Percentiles rank a stretch among this genome's conserved stretches.
These are phyloP conservation scores for Paramecium tetraurelia DNA, from an alignment of 73 alveolate genomes.

Conservation along the genomic window DNA sequence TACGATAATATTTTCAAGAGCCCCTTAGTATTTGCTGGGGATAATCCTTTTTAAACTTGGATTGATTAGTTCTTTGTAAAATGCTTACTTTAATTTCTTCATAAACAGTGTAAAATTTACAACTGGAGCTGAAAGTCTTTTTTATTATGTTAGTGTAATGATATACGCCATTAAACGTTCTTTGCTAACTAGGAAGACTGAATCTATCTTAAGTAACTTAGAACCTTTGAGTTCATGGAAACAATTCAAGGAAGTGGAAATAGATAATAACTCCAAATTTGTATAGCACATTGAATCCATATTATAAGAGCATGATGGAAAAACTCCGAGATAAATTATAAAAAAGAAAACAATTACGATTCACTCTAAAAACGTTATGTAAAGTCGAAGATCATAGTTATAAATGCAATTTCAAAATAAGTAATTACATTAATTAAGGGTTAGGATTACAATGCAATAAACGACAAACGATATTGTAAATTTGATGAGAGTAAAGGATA, in stretches of 20 bases:
- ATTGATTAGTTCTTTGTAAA: neutral
- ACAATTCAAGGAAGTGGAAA: neutral
- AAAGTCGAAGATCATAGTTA: neutral
- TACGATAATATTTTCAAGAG: conserved; percentile 5
- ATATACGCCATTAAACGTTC: neutral
- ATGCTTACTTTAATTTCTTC: neutral
- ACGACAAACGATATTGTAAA: neutral
- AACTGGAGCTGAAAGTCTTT: neutral
- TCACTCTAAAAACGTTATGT: neutral
- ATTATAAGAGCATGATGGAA: neutral
- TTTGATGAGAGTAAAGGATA: neutral
- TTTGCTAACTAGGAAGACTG: neutral
- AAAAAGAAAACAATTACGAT: neutral
- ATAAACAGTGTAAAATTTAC: neutral
- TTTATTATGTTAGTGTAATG: neutral
- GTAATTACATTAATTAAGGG: neutral
- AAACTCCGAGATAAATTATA: neutral
- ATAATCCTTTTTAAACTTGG: conserved; percentile 23
- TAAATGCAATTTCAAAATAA: neutral
- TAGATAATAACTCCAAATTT: neutral
- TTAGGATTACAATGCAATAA: neutral
- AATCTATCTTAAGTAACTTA: neutral
- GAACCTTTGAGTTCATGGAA: neutral
- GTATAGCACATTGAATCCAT: neutral
- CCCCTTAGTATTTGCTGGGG: neutral